Evolutionary conservation across 192 early-diverging fungal genomes (phyloP).

Genomic region (Linnemannia schmuckeri): DNA sequence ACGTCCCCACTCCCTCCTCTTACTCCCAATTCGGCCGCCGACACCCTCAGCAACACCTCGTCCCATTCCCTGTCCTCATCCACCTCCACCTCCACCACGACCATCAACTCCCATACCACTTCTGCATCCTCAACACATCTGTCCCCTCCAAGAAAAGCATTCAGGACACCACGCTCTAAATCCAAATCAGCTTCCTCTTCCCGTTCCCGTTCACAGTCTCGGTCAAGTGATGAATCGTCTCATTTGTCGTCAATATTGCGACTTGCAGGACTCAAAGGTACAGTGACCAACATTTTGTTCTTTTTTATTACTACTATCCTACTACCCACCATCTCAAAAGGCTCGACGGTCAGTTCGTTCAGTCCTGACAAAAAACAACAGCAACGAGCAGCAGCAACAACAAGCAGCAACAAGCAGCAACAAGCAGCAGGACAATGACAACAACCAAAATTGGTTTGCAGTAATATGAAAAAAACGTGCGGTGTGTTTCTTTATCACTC

Average conservation of each 20-base stretch:
- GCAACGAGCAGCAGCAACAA: neutral
- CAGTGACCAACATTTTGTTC: neutral
- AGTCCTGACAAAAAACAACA: neutral
- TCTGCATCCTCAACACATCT: slow-evolving; percentile 14
- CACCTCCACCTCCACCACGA: slow-evolving; percentile 12
- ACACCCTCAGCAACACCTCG: slow-evolving; percentile 25
- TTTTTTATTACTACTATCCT: neutral
- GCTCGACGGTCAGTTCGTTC: neutral
- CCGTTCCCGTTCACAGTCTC: slow-evolving; percentile 49
- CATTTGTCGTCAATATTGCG: slow-evolving; percentile 42
- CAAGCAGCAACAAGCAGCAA: neutral
- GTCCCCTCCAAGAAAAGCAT: slow-evolving; percentile 24
- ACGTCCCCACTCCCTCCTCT: slow-evolving; percentile 9
- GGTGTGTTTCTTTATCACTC: slow-evolving; percentile 4
- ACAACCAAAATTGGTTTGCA: neutral
- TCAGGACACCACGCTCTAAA: slow-evolving; percentile 28
- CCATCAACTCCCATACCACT: slow-evolving; percentile 18
- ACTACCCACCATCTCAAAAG: no score
- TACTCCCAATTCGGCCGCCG: slow-evolving; percentile 12
- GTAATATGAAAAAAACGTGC: slow-evolving; percentile 47
- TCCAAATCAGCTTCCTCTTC: slow-evolving; percentile 39
- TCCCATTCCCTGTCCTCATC: slow-evolving; percentile 34
- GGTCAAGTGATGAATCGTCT: slow-evolving; percentile 29
- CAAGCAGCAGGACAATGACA: neutral
- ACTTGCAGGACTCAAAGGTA: slow-evolving; percentile 47